These are phyloP conservation scores for Chytriomyces confervae DNA, from an alignment of 192 early-diverging fungal species.

Conservation along the genomic window DNA sequence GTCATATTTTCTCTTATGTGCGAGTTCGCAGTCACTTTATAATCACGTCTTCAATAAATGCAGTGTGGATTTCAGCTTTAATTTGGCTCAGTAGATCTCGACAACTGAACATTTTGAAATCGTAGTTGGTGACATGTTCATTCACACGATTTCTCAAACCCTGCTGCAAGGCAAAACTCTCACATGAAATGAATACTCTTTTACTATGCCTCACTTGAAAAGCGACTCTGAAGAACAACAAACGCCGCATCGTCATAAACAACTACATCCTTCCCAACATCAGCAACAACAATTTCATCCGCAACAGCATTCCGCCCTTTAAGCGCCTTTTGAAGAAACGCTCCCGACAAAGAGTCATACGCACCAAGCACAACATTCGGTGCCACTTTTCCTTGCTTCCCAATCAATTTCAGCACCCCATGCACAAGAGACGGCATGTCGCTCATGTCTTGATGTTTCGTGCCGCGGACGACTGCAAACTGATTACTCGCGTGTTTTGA, in stretches of 20 bases:
- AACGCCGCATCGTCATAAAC: conserved; percentile 8
- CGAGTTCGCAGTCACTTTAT: too few species aligned
- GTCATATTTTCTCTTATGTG: too few species aligned
- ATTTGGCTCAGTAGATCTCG: too few species aligned
- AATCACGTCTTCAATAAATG: too few species aligned
- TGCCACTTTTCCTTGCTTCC: background rate
- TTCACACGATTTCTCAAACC: too few species aligned
- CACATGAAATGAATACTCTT: too few species aligned
- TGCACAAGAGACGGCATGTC: background rate
- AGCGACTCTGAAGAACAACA: background rate
- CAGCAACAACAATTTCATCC: background rate
- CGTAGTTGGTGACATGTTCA: too few species aligned
- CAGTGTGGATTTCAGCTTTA: too few species aligned
- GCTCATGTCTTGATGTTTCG: conserved; percentile 30
- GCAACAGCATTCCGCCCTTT: background rate
- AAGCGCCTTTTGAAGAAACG: conserved; percentile 10
- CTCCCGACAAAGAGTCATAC: conserved; percentile 2
- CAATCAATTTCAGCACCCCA: background rate
- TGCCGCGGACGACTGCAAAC: conserved; percentile 25
- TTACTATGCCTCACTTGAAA: too few species aligned
- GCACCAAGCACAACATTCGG: background rate
- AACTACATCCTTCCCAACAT: background rate
- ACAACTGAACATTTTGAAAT: too few species aligned
- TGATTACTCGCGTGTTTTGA: background rate
- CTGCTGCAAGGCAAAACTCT: too few species aligned